Evolutionary conservation across 148 eudicot genomes (phyloP).

Genomic region (Vaccinium darrowii): DNA sequence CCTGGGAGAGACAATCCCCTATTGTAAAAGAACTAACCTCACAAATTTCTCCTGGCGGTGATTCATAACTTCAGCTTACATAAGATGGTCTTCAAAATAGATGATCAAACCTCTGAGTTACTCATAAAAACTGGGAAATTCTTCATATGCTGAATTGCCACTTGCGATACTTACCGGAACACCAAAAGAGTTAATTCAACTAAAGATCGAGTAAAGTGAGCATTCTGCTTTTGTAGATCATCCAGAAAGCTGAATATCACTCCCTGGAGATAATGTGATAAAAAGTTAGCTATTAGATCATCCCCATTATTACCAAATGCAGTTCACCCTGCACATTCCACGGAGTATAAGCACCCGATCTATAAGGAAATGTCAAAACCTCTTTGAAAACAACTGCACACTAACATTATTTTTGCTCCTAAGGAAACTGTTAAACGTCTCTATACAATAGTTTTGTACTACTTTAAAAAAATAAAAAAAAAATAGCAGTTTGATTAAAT

Average conservation of each 20-base stretch:
- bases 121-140: neutral
- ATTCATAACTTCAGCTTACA: constrained; percentile 31
- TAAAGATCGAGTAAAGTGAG: neutral
- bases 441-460: neutral
- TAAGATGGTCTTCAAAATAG: neutral
- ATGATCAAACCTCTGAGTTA: constrained; percentile 8
- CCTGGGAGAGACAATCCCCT: neutral
- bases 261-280: constrained; percentile 11
- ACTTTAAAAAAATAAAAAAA: neutral
- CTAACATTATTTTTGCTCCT: neutral
- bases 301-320: neutral
- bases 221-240: neutral
- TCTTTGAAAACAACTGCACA: neutral
- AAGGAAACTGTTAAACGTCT: neutral
- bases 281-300: neutral
- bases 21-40: constrained; percentile 35
- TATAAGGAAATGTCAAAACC: neutral
- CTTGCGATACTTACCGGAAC: neutral
- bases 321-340: neutral
- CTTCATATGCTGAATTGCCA: constrained; percentile 13
- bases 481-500: neutral
- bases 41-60: constrained; percentile 41
- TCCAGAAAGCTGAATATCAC: neutral
- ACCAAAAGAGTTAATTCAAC: neutral
- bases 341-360: neutral